Evolutionary conservation across 495 filamentous ascomycete genomes (phyloP).

Genomic region (Aspergillus baeticus): DNA sequence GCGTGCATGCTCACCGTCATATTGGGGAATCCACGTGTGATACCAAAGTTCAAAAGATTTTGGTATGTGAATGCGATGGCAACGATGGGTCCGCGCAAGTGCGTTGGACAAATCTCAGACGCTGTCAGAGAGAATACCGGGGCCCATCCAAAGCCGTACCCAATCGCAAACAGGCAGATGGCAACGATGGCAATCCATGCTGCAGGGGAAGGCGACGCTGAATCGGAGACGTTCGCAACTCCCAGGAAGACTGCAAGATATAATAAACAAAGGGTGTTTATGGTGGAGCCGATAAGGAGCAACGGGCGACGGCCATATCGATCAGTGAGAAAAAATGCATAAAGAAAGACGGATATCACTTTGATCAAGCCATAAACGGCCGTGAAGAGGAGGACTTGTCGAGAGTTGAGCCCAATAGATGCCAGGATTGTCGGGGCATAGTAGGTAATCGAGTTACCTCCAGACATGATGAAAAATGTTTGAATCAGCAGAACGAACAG

Average conservation of each 20-base stretch:
- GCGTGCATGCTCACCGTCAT: constrained; percentile 21
- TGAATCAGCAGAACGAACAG: constrained; percentile 63
- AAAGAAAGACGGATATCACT: constrained; percentile 22
- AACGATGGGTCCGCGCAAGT: constrained; percentile 18
- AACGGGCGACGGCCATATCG: constrained; percentile 23
- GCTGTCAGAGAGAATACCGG: constrained; percentile 24
- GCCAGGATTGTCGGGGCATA: constrained; percentile 71
- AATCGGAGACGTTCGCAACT: constrained; percentile 7
- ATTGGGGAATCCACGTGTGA: constrained; percentile 22
- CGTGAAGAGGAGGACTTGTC: constrained; percentile 25
- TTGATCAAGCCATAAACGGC: constrained; percentile 27
- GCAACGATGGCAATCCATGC: constrained; percentile 25
- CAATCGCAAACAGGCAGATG: constrained; percentile 24
- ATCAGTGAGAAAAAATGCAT: constrained; percentile 24
- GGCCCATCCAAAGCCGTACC: constrained; percentile 25
- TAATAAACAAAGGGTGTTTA: constrained; percentile 19
- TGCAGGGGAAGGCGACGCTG: constrained; percentile 13
- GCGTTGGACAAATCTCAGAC: constrained; percentile 24
- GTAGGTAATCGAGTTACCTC: constrained; percentile 69
- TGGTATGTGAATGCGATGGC: constrained; percentile 24
- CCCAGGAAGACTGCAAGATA: constrained; percentile 24
- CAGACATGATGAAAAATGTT: constrained; percentile 65
- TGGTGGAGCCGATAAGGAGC: constrained; percentile 22
- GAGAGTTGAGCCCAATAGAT: constrained; percentile 57
- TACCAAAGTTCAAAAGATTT: constrained; percentile 26